phyloP scores from a whole-genome alignment of 139 green algal genomes.

The Pycnococcus provasolii region DNA sequence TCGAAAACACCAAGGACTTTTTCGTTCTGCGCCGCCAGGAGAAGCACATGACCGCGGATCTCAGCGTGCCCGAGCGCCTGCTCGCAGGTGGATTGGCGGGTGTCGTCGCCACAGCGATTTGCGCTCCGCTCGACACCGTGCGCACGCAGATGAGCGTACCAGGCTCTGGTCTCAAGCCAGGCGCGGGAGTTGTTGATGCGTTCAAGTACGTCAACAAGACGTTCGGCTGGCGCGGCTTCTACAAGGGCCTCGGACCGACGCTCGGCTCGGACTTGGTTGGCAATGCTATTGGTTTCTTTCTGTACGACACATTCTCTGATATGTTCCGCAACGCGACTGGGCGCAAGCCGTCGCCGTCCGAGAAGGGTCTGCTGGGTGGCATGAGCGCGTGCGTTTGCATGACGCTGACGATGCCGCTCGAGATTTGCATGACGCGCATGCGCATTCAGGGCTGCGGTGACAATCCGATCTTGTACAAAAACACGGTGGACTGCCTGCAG shows the following conservation, averaged over 20 bases:
- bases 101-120: conserved; percentile 4
- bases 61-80: conserved; percentile 10
- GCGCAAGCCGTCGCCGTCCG: conserved; percentile 8
- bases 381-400: conserved; percentile 11
- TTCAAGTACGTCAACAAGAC: conserved; percentile 7
- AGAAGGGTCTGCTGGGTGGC: conserved; percentile 19
- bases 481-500: conserved; percentile 11
- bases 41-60: neutral
- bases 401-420: conserved; percentile 19
- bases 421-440: conserved; percentile 20
- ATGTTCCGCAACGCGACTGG: neutral
- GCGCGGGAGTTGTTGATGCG: neutral
- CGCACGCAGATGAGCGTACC: conserved; percentile 23
- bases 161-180: neutral
- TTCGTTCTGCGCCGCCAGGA: conserved; percentile 10
- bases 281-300: conserved; percentile 7
- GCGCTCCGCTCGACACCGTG: conserved; percentile 27
- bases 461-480: conserved; percentile 18
- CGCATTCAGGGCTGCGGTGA: conserved; percentile 8
- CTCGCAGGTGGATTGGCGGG: conserved; percentile 12
- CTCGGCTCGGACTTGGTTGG: conserved; percentile 10
- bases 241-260: conserved; percentile 20
- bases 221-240: conserved; percentile 10
- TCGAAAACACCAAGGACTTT: conserved; percentile 13
- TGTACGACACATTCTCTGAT: conserved; percentile 18